These are phyloP conservation scores for Platismatia glauca DNA, from an alignment of 495 filamentous ascomycete genomes.

Conservation along the genomic window DNA sequence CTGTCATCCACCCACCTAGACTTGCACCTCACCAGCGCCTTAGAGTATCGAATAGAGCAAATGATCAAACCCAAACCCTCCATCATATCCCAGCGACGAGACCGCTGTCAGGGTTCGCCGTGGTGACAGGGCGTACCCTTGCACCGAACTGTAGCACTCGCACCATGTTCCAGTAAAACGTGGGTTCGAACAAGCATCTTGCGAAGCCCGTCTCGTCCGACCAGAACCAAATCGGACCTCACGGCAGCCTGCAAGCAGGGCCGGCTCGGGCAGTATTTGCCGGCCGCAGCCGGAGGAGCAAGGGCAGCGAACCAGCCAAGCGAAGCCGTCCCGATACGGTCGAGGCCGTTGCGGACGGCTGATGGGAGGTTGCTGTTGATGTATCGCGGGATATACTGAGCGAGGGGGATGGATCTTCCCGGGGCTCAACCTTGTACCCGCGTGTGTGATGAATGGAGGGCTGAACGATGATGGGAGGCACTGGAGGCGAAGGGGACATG, in stretches of 20 bases:
- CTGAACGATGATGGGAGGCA: not conserved
- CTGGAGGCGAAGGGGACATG: not conserved
- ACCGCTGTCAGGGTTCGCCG: not conserved
- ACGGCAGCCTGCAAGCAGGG: conserved; percentile 5
- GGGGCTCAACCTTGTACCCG: conserved; percentile 46
- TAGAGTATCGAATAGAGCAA: not conserved
- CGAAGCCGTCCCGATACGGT: conserved; percentile 17
- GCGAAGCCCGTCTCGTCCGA: not conserved
- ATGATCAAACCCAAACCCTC: not conserved
- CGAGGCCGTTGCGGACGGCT: conserved; percentile 18
- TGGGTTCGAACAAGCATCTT: not conserved
- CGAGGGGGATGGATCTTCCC: conserved; percentile 49
- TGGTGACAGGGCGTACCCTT: not conserved
- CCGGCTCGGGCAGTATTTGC: not conserved
- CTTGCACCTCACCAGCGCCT: not conserved
- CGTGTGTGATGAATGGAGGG: conserved; percentile 1
- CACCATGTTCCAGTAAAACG: not conserved
- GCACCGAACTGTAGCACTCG: not conserved
- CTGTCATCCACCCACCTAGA: not conserved
- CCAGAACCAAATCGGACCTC: conserved; percentile 1
- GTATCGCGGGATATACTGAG: conserved; percentile 54
- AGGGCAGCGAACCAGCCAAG: not conserved
- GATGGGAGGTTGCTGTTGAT: conserved; percentile 28
- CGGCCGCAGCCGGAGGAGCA: not conserved
- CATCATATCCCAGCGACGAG: not conserved